These are phyloP conservation scores for Cucurbitaria berberidis DNA, from an alignment of 2,329 filamentous ascomycete genomes.

Conservation along the genomic window DNA sequence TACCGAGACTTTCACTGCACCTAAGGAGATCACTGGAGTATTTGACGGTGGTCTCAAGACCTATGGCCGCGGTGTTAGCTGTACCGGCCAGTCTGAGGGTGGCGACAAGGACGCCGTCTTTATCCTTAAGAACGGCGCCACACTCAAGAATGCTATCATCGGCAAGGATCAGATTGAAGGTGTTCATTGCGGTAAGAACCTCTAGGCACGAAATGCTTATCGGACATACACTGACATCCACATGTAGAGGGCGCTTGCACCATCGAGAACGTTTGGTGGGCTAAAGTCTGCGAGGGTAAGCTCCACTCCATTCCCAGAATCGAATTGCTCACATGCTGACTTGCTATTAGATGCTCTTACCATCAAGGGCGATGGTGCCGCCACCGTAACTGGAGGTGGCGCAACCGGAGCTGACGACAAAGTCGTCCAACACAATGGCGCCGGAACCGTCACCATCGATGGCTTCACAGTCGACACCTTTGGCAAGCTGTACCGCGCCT, in stretches of 20 bases:
- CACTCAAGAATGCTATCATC: conserved; percentile 62
- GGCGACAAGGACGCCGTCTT: conserved; percentile 59
- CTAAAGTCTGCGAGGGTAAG: conserved; percentile 48
- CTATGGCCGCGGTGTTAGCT: conserved; percentile 44
- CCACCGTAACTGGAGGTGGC: conserved; percentile 50
- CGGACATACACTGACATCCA: not conserved
- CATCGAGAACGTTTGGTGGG: conserved; percentile 51
- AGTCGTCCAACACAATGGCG: conserved; percentile 53
- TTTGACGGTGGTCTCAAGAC: conserved; percentile 45
- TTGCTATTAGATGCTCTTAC: conserved; percentile 39
- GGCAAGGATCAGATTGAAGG: conserved; percentile 55
- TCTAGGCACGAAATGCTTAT: not conserved
- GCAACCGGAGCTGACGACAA: conserved; percentile 50
- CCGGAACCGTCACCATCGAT: conserved; percentile 48
- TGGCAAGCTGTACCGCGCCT: conserved; percentile 55
- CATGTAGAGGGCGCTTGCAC: conserved; percentile 53
- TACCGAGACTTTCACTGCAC: conserved; percentile 31
- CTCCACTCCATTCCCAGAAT: conserved; percentile 47
- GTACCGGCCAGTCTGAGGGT: conserved; percentile 54
- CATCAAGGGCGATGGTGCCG: conserved; percentile 45
- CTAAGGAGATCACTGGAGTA: conserved; percentile 30
- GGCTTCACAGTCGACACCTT: conserved; percentile 42
- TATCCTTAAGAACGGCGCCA: conserved; percentile 58
- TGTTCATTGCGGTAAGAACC: conserved; percentile 16
- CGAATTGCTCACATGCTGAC: not conserved